These are phyloP conservation scores for Paraphaeosphaeria minitans DNA, from an alignment of 2,329 filamentous ascomycete species.

Conservation along the genomic window DNA sequence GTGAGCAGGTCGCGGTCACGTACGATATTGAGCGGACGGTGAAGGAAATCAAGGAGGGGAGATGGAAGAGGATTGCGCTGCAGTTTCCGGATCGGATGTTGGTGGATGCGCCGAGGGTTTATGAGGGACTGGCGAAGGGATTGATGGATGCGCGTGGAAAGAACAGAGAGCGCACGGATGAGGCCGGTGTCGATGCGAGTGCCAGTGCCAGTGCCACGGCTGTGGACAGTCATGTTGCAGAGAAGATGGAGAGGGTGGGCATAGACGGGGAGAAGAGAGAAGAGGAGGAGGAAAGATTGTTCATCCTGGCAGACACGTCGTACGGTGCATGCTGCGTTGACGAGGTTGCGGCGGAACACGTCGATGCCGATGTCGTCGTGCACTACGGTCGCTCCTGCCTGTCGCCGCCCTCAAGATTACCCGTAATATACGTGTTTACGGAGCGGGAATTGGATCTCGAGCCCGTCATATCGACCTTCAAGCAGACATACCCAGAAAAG, in stretches of 20 bases:
- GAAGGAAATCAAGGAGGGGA: conserved; percentile 71
- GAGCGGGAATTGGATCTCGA: conserved; percentile 69
- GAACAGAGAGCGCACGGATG: conserved; percentile 12
- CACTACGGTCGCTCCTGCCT: conserved; percentile 94
- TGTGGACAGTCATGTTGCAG: conserved; percentile 23
- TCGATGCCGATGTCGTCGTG: conserved; percentile 85
- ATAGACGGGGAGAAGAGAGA: conserved; percentile 18
- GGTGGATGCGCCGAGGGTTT: conserved; percentile 80
- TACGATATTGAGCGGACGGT: conserved; percentile 88
- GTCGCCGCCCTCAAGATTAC: conserved; percentile 83
- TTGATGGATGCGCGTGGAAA: conserved; percentile 45
- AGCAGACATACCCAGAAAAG: conserved; percentile 68
- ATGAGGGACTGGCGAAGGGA: conserved; percentile 65
- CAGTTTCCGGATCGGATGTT: conserved; percentile 97
- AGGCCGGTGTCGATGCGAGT: conserved; percentile 2
- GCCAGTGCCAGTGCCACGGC: too few species aligned
- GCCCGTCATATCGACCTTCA: conserved; percentile 65
- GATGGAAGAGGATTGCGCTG: conserved; percentile 80
- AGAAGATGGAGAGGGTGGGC: conserved; percentile 16
- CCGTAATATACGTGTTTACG: conserved; percentile 91
- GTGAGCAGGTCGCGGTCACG: conserved; percentile 73
- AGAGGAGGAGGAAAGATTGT: conserved; percentile 61
- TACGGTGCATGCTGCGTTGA: conserved; percentile 98
- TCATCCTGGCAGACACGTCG: conserved; percentile 91
- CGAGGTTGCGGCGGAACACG: conserved; percentile 93